Evolutionary conservation across 2,329 filamentous ascomycete species (phyloP), one percentile per base, ranked within the genome.

Genomic region (Simplicillium sp.): DNA sequence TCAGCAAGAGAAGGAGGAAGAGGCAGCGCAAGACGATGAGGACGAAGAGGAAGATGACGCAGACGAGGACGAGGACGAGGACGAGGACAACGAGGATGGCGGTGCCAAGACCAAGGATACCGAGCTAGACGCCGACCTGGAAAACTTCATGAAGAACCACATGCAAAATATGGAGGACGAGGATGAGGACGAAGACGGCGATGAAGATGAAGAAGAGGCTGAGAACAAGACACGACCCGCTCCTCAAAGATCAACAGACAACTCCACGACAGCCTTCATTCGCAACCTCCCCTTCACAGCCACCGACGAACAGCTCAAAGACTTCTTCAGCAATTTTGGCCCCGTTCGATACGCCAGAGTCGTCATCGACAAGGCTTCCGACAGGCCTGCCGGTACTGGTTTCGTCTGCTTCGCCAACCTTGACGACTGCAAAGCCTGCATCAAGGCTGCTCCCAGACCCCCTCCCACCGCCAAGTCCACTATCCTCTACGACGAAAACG

Each of bases 261-360:
- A 87, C 52, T 78, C 77, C 2, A 78, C 78, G 29, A 96, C 89
- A 0, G 63, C 97, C 12, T 98, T 98, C 64, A 75, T 98, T 52
- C 87, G 92, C 49, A 98, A 98, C 56, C 68, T 98, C 11, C 90
- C 94, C 1, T 98, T 94, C 61, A 88, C 84, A 2, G 81, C 80
- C 34, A 84, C 84, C 14, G 89, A 98, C 52, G 82, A 88, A 39
- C 73, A 79, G 37, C 75, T 98, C 35, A 84, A 89, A 56, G 73
- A 81, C 38, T 90, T 96, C 58, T 98, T 98, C 55, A 68, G 70
- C n/a, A 72, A 82, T 53, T 97, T 98, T 54, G 94, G 92, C 18
- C 75, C 74, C n/a, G 70, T 96, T 32, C 78, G 89, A 31, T 98
- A 97, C 58, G 92, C 90, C 5, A 77, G 94, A 48, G 82, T 96